Conservation (phyloP, 1,284 basidiomycete species). For the Cryptococcus depauperatus region DNA sequence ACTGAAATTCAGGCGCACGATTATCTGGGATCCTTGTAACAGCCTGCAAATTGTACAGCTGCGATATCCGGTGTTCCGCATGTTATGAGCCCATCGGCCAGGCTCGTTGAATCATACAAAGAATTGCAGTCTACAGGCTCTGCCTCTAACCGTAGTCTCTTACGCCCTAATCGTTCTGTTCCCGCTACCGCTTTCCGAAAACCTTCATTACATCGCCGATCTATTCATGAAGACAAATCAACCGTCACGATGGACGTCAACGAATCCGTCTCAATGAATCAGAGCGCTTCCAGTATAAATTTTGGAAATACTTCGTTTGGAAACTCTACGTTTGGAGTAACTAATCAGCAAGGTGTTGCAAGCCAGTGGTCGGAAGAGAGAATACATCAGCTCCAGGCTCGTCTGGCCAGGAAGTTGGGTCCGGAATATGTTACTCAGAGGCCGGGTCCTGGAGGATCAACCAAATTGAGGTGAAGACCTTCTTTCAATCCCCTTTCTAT, state of each 20-base stretch:
- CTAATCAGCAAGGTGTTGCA: slow-evolving; percentile 14
- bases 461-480: slow-evolving; percentile 55
- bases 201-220: slow-evolving; percentile 8
- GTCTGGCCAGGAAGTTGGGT: slow-evolving; percentile 79
- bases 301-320: slow-evolving; percentile 7
- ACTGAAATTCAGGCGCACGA: too few relatives aligned
- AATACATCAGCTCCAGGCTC: slow-evolving; percentile 67
- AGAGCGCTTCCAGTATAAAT: too few relatives aligned
- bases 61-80: too few relatives aligned
- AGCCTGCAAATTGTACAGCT: too few relatives aligned
- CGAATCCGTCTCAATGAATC: not conserved
- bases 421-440: slow-evolving; percentile 86
- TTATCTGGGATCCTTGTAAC: too few relatives aligned
- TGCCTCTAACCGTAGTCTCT: not conserved
- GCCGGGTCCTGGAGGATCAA: slow-evolving; percentile 73
- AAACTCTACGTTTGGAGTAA: not conserved
- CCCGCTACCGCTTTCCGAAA: slow-evolving; percentile 25
- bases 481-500: not conserved
- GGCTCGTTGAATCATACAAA: not conserved
- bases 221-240: not conserved
- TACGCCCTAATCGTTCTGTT: slow-evolving; percentile 1
- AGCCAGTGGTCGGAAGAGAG: slow-evolving; percentile 50
- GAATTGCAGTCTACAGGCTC: not conserved
- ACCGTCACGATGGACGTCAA: not conserved
- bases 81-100: not conserved